phyloP scores from a whole-genome alignment of 192 early-diverging fungal genomes.

The Podila horticola region DNA sequence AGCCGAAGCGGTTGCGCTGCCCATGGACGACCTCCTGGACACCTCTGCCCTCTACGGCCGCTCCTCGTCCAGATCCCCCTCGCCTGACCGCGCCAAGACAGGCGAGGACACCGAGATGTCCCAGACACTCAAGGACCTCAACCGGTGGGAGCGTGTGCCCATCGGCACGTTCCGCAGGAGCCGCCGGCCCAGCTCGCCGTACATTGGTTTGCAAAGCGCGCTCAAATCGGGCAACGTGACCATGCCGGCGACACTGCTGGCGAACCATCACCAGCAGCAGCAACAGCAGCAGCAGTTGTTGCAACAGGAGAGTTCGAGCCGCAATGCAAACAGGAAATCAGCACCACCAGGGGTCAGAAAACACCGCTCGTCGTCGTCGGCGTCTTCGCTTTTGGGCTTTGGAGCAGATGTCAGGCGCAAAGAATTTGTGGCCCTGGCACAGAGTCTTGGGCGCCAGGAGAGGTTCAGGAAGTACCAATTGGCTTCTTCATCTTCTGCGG shows the following conservation, averaged over 20 bases:
- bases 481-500: too few relatives aligned
- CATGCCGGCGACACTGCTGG: conserved; percentile 43
- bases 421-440: not conserved
- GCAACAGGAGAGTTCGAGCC: not conserved
- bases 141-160: conserved; percentile 63
- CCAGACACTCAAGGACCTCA: conserved; percentile 49
- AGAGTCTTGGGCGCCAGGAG: not conserved
- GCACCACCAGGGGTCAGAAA: conserved; percentile 15
- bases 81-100: conserved; percentile 40
- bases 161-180: conserved; percentile 60
- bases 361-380: conserved; percentile 10
- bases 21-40: conserved; percentile 64
- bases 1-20: conserved; percentile 15
- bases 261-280: conserved; percentile 19
- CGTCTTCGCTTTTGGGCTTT: conserved; percentile 6
- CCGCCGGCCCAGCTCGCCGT: conserved; percentile 43
- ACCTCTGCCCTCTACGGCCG: conserved; percentile 58
- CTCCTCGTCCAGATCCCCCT: conserved; percentile 53
- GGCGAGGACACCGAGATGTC: conserved; percentile 32
- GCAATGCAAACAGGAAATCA: conserved; percentile 1
- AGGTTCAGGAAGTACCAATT: too few relatives aligned
- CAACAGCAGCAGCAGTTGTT: conserved; percentile 1
- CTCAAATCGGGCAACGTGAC: conserved; percentile 48
- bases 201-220: conserved; percentile 45
- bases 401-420: not conserved